Percentiles rank a stretch among this genome's conserved stretches.
Conservation (phyloP, 805 yeast genomes). For the Hanseniaspora hatyaiensis region DNA sequence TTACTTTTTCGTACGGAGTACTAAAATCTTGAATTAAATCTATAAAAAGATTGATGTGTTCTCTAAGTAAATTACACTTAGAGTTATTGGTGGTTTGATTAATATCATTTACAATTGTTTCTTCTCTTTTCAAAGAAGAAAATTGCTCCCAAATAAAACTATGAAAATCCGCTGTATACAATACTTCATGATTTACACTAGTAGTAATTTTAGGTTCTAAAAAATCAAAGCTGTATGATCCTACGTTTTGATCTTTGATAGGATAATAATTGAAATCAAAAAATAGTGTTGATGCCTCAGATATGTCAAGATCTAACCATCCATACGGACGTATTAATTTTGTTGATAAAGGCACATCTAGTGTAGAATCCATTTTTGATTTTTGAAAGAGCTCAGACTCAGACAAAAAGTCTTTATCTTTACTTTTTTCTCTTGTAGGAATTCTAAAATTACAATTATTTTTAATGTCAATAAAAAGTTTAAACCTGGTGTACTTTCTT, state of each 20-base stretch:
- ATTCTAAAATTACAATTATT: constrained; percentile 62
- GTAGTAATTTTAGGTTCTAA: constrained; percentile 54
- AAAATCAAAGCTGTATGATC: constrained; percentile 37
- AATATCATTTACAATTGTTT: constrained; percentile 57
- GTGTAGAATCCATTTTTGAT: constrained; percentile 28
- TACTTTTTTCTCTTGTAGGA: constrained; percentile 77
- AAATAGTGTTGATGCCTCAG: constrained; percentile 40
- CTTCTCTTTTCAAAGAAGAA: constrained; percentile 77
- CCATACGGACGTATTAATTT: constrained; percentile 54
- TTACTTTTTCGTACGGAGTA: constrained; percentile 30
- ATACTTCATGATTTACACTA: constrained; percentile 78
- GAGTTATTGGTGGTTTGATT: constrained; percentile 41
- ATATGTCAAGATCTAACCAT: constrained; percentile 71
- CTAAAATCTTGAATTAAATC: constrained; percentile 72
- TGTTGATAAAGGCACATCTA: background rate
- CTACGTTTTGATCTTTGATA: constrained; percentile 44
- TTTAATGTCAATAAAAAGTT: constrained; percentile 41
- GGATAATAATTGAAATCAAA: constrained; percentile 44
- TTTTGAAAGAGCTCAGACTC: constrained; percentile 25
- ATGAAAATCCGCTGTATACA: constrained; percentile 53
- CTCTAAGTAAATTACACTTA: constrained; percentile 59
- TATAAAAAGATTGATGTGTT: constrained; percentile 61
- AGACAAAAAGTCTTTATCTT: constrained; percentile 40
- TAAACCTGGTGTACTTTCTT: constrained; percentile 49
- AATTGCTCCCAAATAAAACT: constrained; percentile 45